A percentile compares a stretch with the other conserved stretches of the same genome.
Conservation (phyloP, 2,329 filamentous ascomycete genomes). For the Penicillium griseofulvum region DNA sequence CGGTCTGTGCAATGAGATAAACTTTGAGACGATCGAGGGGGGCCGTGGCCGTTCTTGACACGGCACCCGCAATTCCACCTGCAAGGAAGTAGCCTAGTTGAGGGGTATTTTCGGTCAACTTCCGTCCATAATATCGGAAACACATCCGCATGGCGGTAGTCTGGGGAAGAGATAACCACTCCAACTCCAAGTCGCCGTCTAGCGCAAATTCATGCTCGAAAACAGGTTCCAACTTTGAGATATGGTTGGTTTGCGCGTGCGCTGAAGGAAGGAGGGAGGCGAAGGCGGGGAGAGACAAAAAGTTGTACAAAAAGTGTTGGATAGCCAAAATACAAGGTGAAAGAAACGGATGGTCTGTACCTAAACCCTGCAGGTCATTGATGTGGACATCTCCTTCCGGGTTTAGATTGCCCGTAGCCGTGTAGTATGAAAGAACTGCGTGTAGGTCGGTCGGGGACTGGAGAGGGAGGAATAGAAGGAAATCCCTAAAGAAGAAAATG, state of each 20-base stretch:
- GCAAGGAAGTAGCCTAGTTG: conserved; percentile 84
- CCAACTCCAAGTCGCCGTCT: conserved; percentile 40
- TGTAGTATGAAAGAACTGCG: conserved; percentile 86
- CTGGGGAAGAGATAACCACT: conserved; percentile 43
- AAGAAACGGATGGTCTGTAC: conserved; percentile 59
- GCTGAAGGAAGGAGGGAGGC: conserved; percentile 33
- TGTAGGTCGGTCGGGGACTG: conserved; percentile 63
- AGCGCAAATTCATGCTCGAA: conserved; percentile 31
- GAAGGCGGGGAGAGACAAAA: conserved; percentile 34
- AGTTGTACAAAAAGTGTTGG: conserved; percentile 36
- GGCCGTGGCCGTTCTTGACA: conserved; percentile 92
- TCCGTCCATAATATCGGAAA: conserved; percentile 44
- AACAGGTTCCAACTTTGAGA: conserved; percentile 25
- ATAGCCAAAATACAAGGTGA: conserved; percentile 35
- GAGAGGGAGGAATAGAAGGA: conserved; percentile 81
- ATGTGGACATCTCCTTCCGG: conserved; percentile 92
- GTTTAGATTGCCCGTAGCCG: conserved; percentile 82
- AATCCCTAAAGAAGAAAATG: conserved; percentile 61
- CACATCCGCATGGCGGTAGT: conserved; percentile 46
- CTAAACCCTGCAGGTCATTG: conserved; percentile 91
- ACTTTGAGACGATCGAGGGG: conserved; percentile 97
- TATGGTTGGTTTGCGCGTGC: conserved; percentile 31
- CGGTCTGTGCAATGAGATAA: conserved; percentile 90
- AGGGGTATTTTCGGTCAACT: conserved; percentile 48
- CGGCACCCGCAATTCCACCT: conserved; percentile 88